A percentile compares a stretch with the other conserved stretches of the same genome.
Conservation (phyloP, 306 rosid genomes). For the Pueraria montana region DNA sequence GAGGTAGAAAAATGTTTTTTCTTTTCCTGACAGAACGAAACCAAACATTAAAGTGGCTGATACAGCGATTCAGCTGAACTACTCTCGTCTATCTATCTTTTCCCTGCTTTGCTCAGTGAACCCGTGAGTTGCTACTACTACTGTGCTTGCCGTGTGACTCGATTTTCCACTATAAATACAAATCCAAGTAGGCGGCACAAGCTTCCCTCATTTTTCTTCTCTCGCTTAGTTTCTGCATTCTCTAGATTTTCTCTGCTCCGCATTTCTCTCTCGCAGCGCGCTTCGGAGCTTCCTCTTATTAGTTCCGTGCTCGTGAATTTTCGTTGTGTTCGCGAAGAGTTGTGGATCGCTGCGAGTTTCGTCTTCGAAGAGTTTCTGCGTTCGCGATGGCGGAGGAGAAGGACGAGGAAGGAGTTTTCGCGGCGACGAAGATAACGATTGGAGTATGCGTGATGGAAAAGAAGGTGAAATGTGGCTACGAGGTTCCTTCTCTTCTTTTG, state of each 20-base stretch:
- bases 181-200: conserved; percentile 18
- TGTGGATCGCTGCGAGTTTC: conserved; percentile 25
- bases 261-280: conserved; percentile 33
- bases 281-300: not conserved
- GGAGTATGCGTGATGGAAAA: conserved; percentile 99
- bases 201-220: conserved; percentile 38
- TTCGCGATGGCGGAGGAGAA: conserved; percentile 39
- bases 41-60: not conserved
- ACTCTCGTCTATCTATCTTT: conserved; percentile 31
- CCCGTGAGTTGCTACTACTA: conserved; percentile 22
- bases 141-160: not conserved
- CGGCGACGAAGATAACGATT: conserved; percentile 66
- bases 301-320: not conserved
- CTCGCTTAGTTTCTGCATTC: conserved; percentile 20
- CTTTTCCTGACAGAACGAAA: not conserved
- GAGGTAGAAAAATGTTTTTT: not conserved
- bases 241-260: conserved; percentile 17
- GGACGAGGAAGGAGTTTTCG: conserved; percentile 41
- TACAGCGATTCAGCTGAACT: conserved; percentile 12
- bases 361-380: conserved; percentile 4
- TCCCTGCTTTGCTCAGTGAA: conserved; percentile 3
- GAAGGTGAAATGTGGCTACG: conserved; percentile 98
- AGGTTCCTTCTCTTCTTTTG: conserved; percentile 60
- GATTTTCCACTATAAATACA: conserved; percentile 26
- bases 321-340: not conserved